A percentile compares a stretch with the other conserved stretches of the same genome.
These are phyloP conservation scores for Sideroxylon spinosum DNA, from an alignment of 179 eudicot species.

Conservation along the genomic window DNA sequence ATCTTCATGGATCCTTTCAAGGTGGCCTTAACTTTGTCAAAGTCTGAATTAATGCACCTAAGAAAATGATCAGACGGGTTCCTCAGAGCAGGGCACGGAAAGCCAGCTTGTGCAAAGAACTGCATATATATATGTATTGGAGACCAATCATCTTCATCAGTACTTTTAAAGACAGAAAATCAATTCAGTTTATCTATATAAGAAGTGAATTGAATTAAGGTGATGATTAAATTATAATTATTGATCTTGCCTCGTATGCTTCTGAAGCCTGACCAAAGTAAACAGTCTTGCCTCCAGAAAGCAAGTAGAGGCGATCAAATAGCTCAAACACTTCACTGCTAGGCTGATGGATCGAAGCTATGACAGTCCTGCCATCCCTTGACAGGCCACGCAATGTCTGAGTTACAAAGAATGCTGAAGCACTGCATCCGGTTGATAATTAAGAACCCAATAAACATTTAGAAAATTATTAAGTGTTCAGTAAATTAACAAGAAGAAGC, in stretches of 20 bases:
- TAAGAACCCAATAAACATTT: too few species aligned
- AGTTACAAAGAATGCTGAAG: slow-evolving; percentile 93
- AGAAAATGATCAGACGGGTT: slow-evolving; percentile 99
- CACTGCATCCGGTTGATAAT: slow-evolving; percentile 43
- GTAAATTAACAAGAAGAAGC: not conserved
- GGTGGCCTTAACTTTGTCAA: slow-evolving; percentile 95
- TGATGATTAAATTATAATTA: too few species aligned
- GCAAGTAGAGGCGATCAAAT: slow-evolving; percentile 89
- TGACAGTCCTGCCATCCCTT: slow-evolving; percentile 91
- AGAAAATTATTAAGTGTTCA: too few species aligned
- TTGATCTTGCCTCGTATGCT: slow-evolving; percentile 69
- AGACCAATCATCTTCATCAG: too few species aligned
- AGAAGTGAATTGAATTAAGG: too few species aligned
- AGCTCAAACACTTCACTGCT: slow-evolving; percentile 99
- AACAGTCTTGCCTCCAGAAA: slow-evolving; percentile 86
- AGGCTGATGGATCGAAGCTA: slow-evolving; percentile 96
- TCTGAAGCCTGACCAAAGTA: slow-evolving; percentile 96
- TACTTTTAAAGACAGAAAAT: too few species aligned
- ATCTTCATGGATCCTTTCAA: slow-evolving; percentile 97
- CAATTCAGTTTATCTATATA: too few species aligned
- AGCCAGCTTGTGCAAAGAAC: slow-evolving; percentile 99
- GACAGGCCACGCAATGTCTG: slow-evolving; percentile 84
- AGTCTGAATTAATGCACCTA: slow-evolving; percentile 89
- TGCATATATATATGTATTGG: slow-evolving; percentile 24
- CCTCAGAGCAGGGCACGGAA: slow-evolving; percentile 92